Percentiles rank a stretch among this genome's conserved stretches.
Conservation (phyloP, 1,284 basidiomycete genomes). For the Marasmius fiardii region DNA sequence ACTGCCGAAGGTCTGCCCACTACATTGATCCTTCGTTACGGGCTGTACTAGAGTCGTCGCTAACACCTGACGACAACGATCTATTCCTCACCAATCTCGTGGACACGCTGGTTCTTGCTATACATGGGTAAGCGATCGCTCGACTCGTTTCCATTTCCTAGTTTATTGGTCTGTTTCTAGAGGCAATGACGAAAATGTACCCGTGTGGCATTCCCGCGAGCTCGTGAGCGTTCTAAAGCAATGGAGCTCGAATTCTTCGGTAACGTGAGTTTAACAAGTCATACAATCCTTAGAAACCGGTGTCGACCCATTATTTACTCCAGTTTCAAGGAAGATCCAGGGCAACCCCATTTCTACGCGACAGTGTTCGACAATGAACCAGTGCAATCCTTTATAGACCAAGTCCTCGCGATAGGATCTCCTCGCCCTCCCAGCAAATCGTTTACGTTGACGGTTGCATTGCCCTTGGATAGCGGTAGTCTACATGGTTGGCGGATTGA, state of each 20-base stretch:
- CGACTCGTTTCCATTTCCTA: neutral
- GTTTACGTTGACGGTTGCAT: conserved; percentile 68
- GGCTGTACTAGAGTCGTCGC: conserved; percentile 66
- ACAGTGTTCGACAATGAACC: conserved; percentile 51
- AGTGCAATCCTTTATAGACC: conserved; percentile 54
- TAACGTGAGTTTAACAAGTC: conserved; percentile 38
- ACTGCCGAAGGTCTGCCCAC: conserved; percentile 52
- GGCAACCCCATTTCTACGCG: conserved; percentile 68
- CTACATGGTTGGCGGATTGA: conserved; percentile 65
- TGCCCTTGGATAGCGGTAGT: conserved; percentile 62
- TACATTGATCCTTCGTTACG: conserved; percentile 74
- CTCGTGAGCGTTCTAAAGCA: conserved; percentile 52
- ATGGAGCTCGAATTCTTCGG: conserved; percentile 49
- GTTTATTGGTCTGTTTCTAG: conserved; percentile 29
- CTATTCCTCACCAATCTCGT: conserved; percentile 77
- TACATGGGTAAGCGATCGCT: conserved; percentile 62
- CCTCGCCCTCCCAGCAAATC: conserved; percentile 14
- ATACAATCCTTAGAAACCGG: neutral
- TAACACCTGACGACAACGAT: conserved; percentile 86
- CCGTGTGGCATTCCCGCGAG: conserved; percentile 76
- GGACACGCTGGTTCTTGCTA: conserved; percentile 65
- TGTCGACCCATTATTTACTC: neutral
- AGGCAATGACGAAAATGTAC: conserved; percentile 75
- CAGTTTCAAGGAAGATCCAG: conserved; percentile 66
- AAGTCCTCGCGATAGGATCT: conserved; percentile 19